Evolutionary conservation across 306 rosid species (phyloP), one percentile per base, ranked within the genome.

Genomic region (Mimosa bimucronata): DNA sequence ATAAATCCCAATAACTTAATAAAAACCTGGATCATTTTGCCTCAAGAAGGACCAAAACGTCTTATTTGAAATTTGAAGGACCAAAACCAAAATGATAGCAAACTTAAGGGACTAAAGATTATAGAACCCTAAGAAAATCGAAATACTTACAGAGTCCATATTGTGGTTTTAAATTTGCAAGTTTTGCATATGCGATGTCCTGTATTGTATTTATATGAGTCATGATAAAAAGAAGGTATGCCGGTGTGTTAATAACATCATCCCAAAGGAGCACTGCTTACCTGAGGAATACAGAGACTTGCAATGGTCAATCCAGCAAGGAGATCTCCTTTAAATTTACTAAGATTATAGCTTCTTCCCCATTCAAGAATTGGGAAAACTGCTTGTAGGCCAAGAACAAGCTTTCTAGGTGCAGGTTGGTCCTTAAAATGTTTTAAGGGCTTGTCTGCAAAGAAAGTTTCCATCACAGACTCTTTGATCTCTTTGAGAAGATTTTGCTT

Each of bases 231-330:
- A 52, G 16, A 7, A 3, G 5, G 61, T 7, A 52, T 7, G 25
- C 1, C 31, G 18, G 18, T 13, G 26, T 52, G 9, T 10, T 10
- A 9, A 34, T 34, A 6, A 34, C 38, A 34, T 34, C 38, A 34
- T 14, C 16, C 2, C n/a, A 6, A 21, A 41, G 52, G 18, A 42
- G 34, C 4, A 13, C 34, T 34, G 21, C 74, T 23, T 0, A 91
- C 97, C 90, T 92, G 98, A 77, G 98, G 98, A 75, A 91, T 86
- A 46, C 93, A 90, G 0, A 93, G 91, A 79, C 98, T 91, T 25
- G 94, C 98, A 87, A 91, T 91, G 81, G 98, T 93, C 5, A 93
- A 88, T 34, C 92, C 92, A 41, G 92, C 9, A 41, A 86, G n/a
- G 3, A 88, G 25, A 85, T 88, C 92, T 10, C 87, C 98, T 80